A percentile compares a stretch with the other conserved stretches of the same genome.
phyloP scores from a whole-genome alignment of 139 green algal genomes.

The Micractinium sp. region DNA sequence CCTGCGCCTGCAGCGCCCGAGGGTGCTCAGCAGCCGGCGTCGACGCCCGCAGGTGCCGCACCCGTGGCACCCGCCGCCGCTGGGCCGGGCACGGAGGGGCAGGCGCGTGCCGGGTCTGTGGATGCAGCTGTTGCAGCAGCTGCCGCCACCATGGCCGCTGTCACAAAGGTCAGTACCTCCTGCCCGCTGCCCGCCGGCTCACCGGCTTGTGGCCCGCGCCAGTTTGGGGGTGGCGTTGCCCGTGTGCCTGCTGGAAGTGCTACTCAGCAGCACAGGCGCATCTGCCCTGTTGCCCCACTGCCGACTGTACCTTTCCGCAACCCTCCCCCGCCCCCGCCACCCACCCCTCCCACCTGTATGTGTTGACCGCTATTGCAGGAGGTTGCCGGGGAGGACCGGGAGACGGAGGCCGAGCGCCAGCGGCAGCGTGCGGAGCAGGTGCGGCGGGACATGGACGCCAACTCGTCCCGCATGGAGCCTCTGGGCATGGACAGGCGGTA shows the following conservation, averaged over 20 bases:
- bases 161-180: not conserved
- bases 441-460: conserved; percentile 45
- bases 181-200: not conserved
- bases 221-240: not conserved
- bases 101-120: not conserved
- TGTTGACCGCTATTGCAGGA: not conserved
- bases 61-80: not conserved
- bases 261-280: not conserved
- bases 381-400: conserved; percentile 22
- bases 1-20: not conserved
- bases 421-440: conserved; percentile 39
- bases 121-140: not conserved
- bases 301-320: no score
- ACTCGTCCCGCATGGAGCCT: conserved; percentile 58
- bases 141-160: not conserved
- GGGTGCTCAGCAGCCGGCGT: not conserved
- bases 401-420: conserved; percentile 31
- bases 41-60: not conserved
- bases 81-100: not conserved
- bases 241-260: not conserved
- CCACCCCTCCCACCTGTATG: not conserved
- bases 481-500: conserved; percentile 82
- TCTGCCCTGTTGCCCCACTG: no score
- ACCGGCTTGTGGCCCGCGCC: not conserved
- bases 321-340: no score